A percentile compares a stretch with the other conserved stretches of the same genome.
These are phyloP conservation scores for Meira nashicola DNA, from an alignment of 1,284 basidiomycete species.

Conservation along the genomic window DNA sequence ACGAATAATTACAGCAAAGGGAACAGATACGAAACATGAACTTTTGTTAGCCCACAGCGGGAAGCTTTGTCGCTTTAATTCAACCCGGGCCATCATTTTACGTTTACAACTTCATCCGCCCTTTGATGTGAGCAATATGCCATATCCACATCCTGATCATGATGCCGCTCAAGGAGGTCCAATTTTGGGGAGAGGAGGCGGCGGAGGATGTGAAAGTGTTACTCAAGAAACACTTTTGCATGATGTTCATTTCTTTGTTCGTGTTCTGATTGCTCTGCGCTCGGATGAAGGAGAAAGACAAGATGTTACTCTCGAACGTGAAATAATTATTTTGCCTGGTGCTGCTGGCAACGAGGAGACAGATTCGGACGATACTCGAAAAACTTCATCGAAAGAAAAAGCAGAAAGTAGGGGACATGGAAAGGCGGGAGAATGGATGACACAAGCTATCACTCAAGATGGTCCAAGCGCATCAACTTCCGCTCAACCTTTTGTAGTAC, in stretches of 20 bases:
- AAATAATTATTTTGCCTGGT: slow-evolving; percentile 40
- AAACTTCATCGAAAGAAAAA: slow-evolving; percentile 1
- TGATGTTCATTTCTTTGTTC: slow-evolving; percentile 43
- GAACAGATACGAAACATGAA: slow-evolving; percentile 18
- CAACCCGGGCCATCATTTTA: slow-evolving; percentile 34
- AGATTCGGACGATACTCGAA: background rate
- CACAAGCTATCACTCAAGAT: background rate
- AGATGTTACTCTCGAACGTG: slow-evolving; percentile 29
- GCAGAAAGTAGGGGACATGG: background rate
- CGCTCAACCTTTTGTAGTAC: slow-evolving; percentile 4
- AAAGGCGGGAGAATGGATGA: background rate
- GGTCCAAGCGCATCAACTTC: slow-evolving; percentile 4
- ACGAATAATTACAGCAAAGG: slow-evolving; percentile 37
- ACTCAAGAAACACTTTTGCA: slow-evolving; percentile 48
- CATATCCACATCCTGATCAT: slow-evolving; percentile 46
- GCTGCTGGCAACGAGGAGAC: slow-evolving; percentile 27
- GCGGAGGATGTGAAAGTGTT: slow-evolving; percentile 47
- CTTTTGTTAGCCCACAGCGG: slow-evolving; percentile 42
- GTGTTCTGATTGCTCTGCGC: slow-evolving; percentile 34
- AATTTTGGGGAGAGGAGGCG: slow-evolving; percentile 35
- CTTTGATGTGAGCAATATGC: slow-evolving; percentile 40
- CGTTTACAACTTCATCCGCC: slow-evolving; percentile 43
- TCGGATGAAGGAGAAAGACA: slow-evolving; percentile 20
- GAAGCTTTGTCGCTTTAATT: slow-evolving; percentile 48
- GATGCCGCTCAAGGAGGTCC: slow-evolving; percentile 37